Conservation (phyloP, 352 stramenopile species). For the Phytophthora boehmeriae region DNA sequence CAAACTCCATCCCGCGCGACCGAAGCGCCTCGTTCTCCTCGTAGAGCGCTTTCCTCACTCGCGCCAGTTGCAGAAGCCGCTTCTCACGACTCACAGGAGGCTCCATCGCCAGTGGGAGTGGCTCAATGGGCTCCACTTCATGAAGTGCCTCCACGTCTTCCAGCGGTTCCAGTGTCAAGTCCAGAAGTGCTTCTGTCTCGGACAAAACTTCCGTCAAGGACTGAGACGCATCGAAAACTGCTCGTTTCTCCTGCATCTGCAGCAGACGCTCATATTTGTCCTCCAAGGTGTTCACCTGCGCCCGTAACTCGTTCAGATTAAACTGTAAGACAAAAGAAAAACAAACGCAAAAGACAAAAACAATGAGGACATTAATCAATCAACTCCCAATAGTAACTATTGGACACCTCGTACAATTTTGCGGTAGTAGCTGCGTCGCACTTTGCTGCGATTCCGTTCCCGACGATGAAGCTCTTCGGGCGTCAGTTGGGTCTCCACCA, state of each 20-base stretch:
- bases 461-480: constrained; percentile 46
- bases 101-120: constrained; percentile 19
- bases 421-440: constrained; percentile 59
- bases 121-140: constrained; percentile 25
- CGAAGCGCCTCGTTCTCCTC: constrained; percentile 53
- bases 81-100: constrained; percentile 20
- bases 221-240: constrained; percentile 16
- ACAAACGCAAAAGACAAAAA: neutral
- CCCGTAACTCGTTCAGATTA: constrained; percentile 51
- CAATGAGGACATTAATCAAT: neutral
- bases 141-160: constrained; percentile 25
- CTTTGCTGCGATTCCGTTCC: constrained; percentile 58
- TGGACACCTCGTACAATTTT: constrained; percentile 44
- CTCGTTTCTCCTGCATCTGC: constrained; percentile 29
- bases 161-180: constrained; percentile 27
- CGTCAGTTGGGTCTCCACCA: constrained; percentile 31
- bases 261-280: constrained; percentile 51
- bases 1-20: constrained; percentile 38
- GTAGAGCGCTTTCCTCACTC: constrained; percentile 42
- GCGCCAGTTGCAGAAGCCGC: constrained; percentile 37
- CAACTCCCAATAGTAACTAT: neutral
- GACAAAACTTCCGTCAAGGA: constrained; percentile 14
- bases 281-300: constrained; percentile 50
- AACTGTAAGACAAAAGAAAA: too few species aligned
- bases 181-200: constrained; percentile 26